Conservation (phyloP, 1,284 basidiomycete genomes). For the Heterobasidion parviporum region DNA sequence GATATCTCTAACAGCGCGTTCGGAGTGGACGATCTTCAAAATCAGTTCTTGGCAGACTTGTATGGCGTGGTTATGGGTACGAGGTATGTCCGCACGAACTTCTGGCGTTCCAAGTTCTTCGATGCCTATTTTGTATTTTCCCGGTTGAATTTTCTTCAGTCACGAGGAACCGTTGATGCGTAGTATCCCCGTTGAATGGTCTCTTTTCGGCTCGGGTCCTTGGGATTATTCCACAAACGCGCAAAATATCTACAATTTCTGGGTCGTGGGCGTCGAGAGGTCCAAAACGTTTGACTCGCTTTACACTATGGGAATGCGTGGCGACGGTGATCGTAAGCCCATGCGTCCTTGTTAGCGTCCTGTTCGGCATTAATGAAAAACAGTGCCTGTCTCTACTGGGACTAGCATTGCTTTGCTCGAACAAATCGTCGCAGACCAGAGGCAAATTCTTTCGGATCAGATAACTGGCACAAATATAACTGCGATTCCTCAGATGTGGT, state of each 20-base stretch:
- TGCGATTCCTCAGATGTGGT: slow-evolving; percentile 57
- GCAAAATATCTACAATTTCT: slow-evolving; percentile 48
- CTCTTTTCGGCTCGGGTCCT: slow-evolving; percentile 39
- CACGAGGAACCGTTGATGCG: slow-evolving; percentile 65
- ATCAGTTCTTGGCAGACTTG: slow-evolving; percentile 55
- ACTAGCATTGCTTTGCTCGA: slow-evolving; percentile 46
- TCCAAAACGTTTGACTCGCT: slow-evolving; percentile 50
- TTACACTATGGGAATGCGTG: slow-evolving; percentile 61
- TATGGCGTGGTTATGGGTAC: slow-evolving; percentile 70
- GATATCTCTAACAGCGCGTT: slow-evolving; percentile 44
- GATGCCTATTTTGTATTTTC: background rate
- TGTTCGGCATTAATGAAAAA: background rate
- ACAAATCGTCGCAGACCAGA: slow-evolving; percentile 53
- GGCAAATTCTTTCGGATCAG: slow-evolving; percentile 48
- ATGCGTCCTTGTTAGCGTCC: background rate
- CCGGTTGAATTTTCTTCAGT: slow-evolving; percentile 20
- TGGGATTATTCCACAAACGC: slow-evolving; percentile 56
- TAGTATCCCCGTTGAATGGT: slow-evolving; percentile 53
- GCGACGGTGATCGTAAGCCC: slow-evolving; percentile 36
- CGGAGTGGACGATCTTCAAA: slow-evolving; percentile 54
- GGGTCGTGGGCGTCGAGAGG: slow-evolving; percentile 49
- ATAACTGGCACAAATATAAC: slow-evolving; percentile 42
- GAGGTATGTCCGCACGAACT: slow-evolving; percentile 21
- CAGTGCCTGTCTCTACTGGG: slow-evolving; percentile 43
- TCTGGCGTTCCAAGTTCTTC: no score